These are phyloP conservation scores for Fraxinus pennsylvanica DNA, from an alignment of 257 asterid species.

Conservation along the genomic window DNA sequence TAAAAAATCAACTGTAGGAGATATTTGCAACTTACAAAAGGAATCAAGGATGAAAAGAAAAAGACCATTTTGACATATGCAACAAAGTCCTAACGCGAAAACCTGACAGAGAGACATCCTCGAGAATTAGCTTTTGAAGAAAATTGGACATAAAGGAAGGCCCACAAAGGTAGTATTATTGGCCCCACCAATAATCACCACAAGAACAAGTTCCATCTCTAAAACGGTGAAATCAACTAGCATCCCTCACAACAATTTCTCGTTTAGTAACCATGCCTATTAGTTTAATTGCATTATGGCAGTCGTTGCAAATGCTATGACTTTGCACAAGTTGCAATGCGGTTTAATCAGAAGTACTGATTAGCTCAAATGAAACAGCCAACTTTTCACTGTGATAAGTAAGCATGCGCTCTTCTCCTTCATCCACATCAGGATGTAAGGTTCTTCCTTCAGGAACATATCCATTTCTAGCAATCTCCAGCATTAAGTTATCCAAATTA, in stretches of 20 bases:
- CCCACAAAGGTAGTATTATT: constrained; percentile 8
- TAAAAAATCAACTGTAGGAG: constrained; percentile 16
- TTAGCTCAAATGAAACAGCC: constrained; percentile 82
- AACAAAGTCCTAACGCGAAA: neutral
- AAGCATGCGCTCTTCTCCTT: constrained; percentile 43
- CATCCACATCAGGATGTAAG: constrained; percentile 89
- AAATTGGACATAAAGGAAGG: neutral
- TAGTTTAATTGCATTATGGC: constrained; percentile 68
- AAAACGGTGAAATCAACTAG: constrained; percentile 79
- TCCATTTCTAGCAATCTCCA: constrained; percentile 45
- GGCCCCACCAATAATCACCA: constrained; percentile 79
- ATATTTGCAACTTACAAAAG: neutral
- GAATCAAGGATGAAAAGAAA: constrained; percentile 10
- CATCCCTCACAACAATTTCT: constrained; percentile 73
- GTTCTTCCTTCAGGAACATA: constrained; percentile 44
- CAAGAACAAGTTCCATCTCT: constrained; percentile 72
- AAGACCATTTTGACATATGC: constrained; percentile 3
- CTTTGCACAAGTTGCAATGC: constrained; percentile 80
- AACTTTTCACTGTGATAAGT: constrained; percentile 76
- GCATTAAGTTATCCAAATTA: constrained; percentile 47
- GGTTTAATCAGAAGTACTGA: constrained; percentile 59
- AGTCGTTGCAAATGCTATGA: constrained; percentile 77
- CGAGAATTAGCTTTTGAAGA: neutral
- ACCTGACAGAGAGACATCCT: neutral
- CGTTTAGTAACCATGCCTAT: constrained; percentile 51